phyloP scores from a whole-genome alignment of 495 filamentous ascomycete species.

The Neurospora discreta region DNA sequence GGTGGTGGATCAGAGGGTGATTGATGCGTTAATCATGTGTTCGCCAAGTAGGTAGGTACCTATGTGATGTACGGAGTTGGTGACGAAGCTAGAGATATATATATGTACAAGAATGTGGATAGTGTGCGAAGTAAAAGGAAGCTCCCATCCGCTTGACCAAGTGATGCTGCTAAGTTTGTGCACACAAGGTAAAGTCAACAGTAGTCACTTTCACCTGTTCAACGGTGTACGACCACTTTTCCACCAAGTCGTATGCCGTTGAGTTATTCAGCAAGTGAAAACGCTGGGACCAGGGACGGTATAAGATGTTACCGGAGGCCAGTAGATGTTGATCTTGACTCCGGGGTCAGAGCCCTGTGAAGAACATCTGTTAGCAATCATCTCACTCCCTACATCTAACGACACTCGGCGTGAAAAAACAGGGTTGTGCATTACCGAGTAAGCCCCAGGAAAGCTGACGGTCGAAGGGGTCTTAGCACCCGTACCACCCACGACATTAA shows the following conservation, averaged over 20 bases:
- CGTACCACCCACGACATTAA: conserved; percentile 32
- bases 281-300: conserved; percentile 26
- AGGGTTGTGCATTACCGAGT: conserved; percentile 15
- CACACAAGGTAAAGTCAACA: neutral
- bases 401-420: neutral
- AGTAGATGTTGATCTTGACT: conserved; percentile 38
- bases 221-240: neutral
- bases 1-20: neutral
- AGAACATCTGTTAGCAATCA: neutral
- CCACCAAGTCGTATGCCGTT: neutral
- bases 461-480: conserved; percentile 22
- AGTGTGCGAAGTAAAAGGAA: neutral
- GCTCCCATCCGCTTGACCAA: neutral
- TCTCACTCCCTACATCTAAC: neutral
- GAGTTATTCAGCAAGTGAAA: conserved; percentile 18
- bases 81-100: neutral
- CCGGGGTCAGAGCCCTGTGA: conserved; percentile 28
- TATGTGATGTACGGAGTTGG: neutral
- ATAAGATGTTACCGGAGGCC: conserved; percentile 27
- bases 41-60: neutral
- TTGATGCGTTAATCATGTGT: neutral
- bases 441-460: conserved; percentile 31
- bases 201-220: neutral
- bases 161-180: neutral
- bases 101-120: neutral